Conservation (phyloP, 169 alveolate species). For the Plasmodium yoelii region DNA sequence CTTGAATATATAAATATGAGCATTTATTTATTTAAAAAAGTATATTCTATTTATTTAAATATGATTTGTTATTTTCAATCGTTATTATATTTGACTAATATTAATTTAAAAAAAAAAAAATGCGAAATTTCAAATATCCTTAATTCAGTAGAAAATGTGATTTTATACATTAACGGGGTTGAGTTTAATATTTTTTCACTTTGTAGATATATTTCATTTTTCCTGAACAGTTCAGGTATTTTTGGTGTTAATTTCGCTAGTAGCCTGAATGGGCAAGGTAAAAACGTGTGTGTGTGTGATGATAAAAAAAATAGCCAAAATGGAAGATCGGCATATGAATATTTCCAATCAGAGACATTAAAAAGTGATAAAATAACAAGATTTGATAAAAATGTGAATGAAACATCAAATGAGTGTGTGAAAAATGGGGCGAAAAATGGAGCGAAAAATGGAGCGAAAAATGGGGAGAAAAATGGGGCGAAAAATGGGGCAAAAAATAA, state of each 20-base stretch:
- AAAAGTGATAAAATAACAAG: background rate
- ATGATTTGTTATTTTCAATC: conserved; percentile 40
- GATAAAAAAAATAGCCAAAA: background rate
- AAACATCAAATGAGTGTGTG: background rate
- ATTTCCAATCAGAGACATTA: background rate
- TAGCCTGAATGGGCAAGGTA: background rate
- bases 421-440: no score
- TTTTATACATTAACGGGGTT: conserved; percentile 30
- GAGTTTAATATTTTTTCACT: conserved; percentile 29
- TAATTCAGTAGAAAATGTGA: conserved; percentile 14
- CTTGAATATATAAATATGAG: conserved; percentile 55
- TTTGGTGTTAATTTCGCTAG: conserved; percentile 6
- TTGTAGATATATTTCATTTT: conserved; percentile 10
- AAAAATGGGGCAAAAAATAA: no score
- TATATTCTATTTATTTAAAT: conserved; percentile 36
- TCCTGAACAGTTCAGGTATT: no score
- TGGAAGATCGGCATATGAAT: background rate
- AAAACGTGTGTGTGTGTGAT: background rate
- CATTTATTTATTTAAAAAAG: conserved; percentile 43
- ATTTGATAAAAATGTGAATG: background rate
- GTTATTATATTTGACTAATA: conserved; percentile 33
- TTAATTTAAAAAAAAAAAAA: conserved; percentile 24
- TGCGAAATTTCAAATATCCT: background rate
- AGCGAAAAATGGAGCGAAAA: no score
- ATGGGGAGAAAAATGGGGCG: no score